Base-by-base conservation (phyloP, 169 alveolate species). In the Plasmodium fragile region DNA sequence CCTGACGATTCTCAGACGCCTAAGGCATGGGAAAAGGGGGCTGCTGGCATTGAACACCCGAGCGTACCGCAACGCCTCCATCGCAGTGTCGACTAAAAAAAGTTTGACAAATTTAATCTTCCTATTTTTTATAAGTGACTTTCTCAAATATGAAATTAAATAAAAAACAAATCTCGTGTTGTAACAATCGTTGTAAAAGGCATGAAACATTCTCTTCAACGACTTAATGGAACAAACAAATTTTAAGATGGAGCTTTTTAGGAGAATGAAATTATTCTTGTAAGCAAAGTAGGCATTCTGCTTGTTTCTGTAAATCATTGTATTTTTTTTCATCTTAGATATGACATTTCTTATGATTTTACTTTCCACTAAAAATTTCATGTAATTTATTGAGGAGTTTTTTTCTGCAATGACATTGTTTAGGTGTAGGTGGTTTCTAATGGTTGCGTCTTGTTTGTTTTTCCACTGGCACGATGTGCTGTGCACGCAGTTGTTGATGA, bases 181-280 rank as follows among this genome's bases (percentile, higher is more conserved):
- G 39, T 91, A 91, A 2, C 30, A 70, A 30, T 80, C 36, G 59
- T 91, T 91, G 28, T 80, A 80, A 91, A 91, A 91, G 8, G 79
- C 69, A 91, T 79, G 80, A 77, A 91, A 91, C 92, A 79, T 52
- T 25, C 49, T 22, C 53, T 91, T 91, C 52, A 91, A 72, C 3
- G 92, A 80, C 71, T 91, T 91, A 45, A 91, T 81, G 32, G 92
- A 91, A 45, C 94, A 91, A 18, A 91, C 73, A 34, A 91, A 91
- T 91, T 91, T 91, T 81, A 91, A 81, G 52, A 91, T 81, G 55
- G 89, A 43, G n/a, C 72, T 69, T 91, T 91, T 91, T 91, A 91
- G 41, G 16, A 91, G 77, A 16, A 45, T 80, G 55, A 81, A 91
- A 72, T 81, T 69, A 45, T 91, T 91, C 69, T 79, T 91, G 53